Percentiles rank a stretch among this genome's conserved stretches.
Evolutionary conservation across 192 early-diverging fungal species (phyloP).

Genomic region (Coemansia sp.): DNA sequence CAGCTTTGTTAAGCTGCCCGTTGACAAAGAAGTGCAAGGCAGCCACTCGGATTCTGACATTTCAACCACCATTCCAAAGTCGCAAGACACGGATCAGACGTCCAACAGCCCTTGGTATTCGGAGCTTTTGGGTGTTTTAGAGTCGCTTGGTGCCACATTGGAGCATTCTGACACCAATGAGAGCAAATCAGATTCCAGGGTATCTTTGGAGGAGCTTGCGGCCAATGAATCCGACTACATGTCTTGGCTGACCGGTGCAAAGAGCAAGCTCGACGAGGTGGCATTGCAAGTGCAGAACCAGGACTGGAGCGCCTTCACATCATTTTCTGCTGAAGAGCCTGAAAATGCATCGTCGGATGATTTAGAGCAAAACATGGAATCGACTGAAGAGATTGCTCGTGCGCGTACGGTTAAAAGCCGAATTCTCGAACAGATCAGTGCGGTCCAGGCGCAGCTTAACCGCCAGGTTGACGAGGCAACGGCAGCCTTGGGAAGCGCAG

Average conservation of each 20-base stretch:
- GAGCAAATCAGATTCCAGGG: not conserved
- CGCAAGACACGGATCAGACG: not conserved
- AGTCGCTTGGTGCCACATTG: slow-evolving; percentile 3
- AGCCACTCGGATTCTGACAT: not conserved
- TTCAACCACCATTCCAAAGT: not conserved
- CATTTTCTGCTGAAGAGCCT: not conserved
- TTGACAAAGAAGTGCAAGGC: not conserved
- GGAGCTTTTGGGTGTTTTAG: slow-evolving; percentile 8
- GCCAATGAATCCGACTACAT: slow-evolving; percentile 9
- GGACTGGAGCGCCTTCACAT: slow-evolving; percentile 13
- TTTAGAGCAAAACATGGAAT: not conserved
- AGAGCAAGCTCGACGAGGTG: slow-evolving; percentile 21
- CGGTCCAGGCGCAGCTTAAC: slow-evolving; percentile 21
- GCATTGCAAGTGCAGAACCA: slow-evolving; percentile 12
- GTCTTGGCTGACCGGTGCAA: slow-evolving; percentile 21
- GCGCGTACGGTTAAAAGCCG: slow-evolving; percentile 19
- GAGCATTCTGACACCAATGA: not conserved
- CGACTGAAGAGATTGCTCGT: not conserved
- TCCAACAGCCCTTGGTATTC: slow-evolving; percentile 1
- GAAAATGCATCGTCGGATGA: not conserved
- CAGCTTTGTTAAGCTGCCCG: not conserved
- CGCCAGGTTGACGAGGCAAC: slow-evolving; percentile 26
- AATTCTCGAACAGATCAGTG: slow-evolving; percentile 22
- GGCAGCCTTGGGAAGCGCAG: slow-evolving; percentile 18
- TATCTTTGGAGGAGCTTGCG: not conserved